phyloP scores from a whole-genome alignment of 805 yeast species.

The Wickerhamiella nectarea region DNA sequence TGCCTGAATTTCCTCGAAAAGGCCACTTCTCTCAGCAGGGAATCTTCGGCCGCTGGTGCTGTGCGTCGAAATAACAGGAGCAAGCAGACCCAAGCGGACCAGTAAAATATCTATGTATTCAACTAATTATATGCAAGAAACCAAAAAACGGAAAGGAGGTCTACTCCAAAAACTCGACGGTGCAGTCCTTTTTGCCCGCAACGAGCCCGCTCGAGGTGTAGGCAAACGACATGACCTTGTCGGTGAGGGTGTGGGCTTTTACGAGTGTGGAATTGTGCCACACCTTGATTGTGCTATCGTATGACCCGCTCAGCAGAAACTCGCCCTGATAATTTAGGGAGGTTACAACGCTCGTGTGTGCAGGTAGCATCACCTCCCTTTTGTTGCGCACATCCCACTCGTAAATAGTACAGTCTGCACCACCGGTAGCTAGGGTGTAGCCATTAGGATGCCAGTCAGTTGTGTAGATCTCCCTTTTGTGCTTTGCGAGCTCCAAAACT shows the following conservation, averaged over 20 bases:
- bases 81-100: too few relatives aligned
- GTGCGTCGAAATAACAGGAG: too few relatives aligned
- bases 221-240: slow-evolving; percentile 63
- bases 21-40: too few relatives aligned
- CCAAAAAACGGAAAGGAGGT: background rate
- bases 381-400: slow-evolving; percentile 73
- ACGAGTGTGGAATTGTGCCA: slow-evolving; percentile 51
- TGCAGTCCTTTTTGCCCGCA: slow-evolving; percentile 75
- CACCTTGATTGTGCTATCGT: slow-evolving; percentile 52
- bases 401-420: slow-evolving; percentile 67
- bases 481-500: slow-evolving; percentile 47
- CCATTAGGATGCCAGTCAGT: slow-evolving; percentile 71
- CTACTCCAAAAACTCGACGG: slow-evolving; percentile 39
- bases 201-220: slow-evolving; percentile 35
- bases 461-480: slow-evolving; percentile 55
- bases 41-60: too few relatives aligned
- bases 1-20: slow-evolving; percentile 17
- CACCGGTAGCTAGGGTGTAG: slow-evolving; percentile 61
- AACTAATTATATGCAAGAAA: too few relatives aligned
- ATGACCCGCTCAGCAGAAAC: slow-evolving; percentile 44
- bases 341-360: slow-evolving; percentile 62
- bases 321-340: slow-evolving; percentile 39
- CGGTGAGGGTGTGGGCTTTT: slow-evolving; percentile 42
- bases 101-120: too few relatives aligned
- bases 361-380: slow-evolving; percentile 40